Evolutionary conservation across 2,329 filamentous ascomycete genomes (phyloP).

Genomic region (Microthyrium microscopicum): DNA sequence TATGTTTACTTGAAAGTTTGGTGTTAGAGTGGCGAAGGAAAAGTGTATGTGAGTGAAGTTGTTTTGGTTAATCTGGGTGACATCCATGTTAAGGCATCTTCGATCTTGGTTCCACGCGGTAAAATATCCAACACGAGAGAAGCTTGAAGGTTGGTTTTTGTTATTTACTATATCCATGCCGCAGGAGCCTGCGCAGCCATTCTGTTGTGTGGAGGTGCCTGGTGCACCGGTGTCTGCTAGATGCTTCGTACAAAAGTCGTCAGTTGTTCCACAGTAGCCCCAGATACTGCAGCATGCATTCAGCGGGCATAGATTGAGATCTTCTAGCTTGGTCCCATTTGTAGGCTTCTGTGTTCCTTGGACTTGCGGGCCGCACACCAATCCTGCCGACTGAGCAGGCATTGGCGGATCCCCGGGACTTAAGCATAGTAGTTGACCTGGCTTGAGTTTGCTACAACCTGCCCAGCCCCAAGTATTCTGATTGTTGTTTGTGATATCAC

Average conservation of each 20-base stretch:
- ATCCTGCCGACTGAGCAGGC: conserved; percentile 15
- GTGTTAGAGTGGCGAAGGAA: conserved; percentile 11
- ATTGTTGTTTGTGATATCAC: conserved; percentile 25
- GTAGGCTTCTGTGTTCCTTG: conserved; percentile 12
- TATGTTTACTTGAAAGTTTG: no score
- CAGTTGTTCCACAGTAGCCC: conserved; percentile 29
- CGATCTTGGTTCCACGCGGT: conserved; percentile 3
- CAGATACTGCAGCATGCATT: conserved; percentile 28
- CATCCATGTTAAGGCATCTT: conserved; percentile 13
- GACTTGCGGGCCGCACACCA: conserved; percentile 18
- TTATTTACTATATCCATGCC: conserved; percentile 20
- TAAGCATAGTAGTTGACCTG: conserved; percentile 22
- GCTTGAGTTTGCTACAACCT: conserved; percentile 20
- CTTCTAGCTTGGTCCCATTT: conserved; percentile 15
- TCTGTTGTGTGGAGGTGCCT: conserved; percentile 20
- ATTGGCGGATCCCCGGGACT: conserved; percentile 25
- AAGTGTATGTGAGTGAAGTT: conserved; percentile 15
- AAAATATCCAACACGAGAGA: conserved; percentile 9
- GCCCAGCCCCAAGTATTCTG: conserved; percentile 28
- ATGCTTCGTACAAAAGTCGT: conserved; percentile 24
- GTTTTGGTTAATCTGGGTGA: conserved; percentile 12
- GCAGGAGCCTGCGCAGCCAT: conserved; percentile 28
- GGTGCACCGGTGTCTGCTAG: conserved; percentile 17
- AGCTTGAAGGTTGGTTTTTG: conserved; percentile 10
- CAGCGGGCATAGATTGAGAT: conserved; percentile 19